A percentile compares a stretch with the other conserved stretches of the same genome.
Evolutionary conservation across 176 grass and related monocot species (phyloP).

Genomic region (Bromus sterilis): DNA sequence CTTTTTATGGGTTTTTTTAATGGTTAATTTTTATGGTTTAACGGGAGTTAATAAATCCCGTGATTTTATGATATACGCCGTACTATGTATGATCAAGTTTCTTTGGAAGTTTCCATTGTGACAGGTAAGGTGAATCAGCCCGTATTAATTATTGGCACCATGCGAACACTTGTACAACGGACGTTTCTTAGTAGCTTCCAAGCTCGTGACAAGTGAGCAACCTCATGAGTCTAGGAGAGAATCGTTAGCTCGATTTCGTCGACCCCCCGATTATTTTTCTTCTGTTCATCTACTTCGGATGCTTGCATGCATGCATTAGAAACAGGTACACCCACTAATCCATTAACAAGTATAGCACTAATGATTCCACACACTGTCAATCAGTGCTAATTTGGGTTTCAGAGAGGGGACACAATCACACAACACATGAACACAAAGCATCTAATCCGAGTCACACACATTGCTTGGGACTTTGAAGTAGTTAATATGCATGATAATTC

Average conservation of each 20-base stretch:
- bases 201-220: conserved; percentile 8
- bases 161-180: conserved; percentile 1
- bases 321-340: neutral
- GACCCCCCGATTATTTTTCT: neutral
- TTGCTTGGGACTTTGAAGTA: neutral
- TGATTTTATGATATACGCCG: neutral
- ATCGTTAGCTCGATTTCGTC: neutral
- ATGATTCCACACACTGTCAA: neutral
- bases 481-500: neutral
- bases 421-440: neutral
- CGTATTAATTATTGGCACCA: neutral
- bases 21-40: neutral
- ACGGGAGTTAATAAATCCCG: neutral
- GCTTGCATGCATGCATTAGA: neutral
- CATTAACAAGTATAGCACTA: neutral
- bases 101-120: neutral
- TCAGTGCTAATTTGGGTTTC: neutral
- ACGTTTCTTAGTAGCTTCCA: neutral
- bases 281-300: neutral
- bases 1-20: too few relatives aligned
- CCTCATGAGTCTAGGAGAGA: too few relatives aligned
- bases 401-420: neutral
- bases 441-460: neutral
- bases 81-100: neutral
- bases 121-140: neutral